These are phyloP conservation scores for Yarrowia bubula DNA, from an alignment of 805 yeast genomes.

Conservation along the genomic window DNA sequence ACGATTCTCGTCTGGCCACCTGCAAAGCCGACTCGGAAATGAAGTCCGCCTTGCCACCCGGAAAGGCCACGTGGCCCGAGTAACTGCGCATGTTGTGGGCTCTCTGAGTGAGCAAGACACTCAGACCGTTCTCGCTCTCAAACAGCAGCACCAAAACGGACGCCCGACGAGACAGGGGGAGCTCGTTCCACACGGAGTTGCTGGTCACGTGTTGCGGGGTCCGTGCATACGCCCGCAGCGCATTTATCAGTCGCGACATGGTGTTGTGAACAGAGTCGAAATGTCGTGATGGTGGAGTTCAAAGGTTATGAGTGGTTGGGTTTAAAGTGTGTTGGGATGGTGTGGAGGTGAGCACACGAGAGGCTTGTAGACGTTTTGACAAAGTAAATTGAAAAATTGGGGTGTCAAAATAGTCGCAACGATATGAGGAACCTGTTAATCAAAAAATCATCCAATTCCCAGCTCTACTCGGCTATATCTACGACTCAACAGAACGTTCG, in stretches of 20 bases:
- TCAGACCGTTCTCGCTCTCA: slow-evolving; percentile 47
- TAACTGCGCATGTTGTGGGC: slow-evolving; percentile 66
- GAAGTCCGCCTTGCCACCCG: slow-evolving; percentile 88
- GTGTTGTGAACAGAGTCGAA: not conserved
- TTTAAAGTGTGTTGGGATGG: not conserved
- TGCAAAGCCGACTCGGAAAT: slow-evolving; percentile 62
- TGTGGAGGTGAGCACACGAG: not conserved
- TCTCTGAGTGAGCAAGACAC: slow-evolving; percentile 77
- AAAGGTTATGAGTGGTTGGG: slow-evolving; percentile 13
- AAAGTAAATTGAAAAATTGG: not conserved
- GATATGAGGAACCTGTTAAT: too few species aligned
- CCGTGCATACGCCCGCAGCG: slow-evolving; percentile 27
- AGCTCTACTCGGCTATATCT: too few species aligned
- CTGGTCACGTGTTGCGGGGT: slow-evolving; percentile 27
- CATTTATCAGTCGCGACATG: slow-evolving; percentile 22
- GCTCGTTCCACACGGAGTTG: slow-evolving; percentile 46
- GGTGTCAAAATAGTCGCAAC: too few species aligned
- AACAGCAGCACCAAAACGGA: slow-evolving; percentile 76
- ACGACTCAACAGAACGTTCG: not conserved
- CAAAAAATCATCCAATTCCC: too few species aligned
- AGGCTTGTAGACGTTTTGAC: too few species aligned
- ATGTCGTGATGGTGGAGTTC: slow-evolving; percentile 11
- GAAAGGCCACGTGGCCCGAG: slow-evolving; percentile 88
- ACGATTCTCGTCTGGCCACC: slow-evolving; percentile 78
- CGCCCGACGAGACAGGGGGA: slow-evolving; percentile 70